Evolutionary conservation across 2,329 filamentous ascomycete species (phyloP), one percentile per base, ranked within the genome.

Genomic region (Ascochyta rabiei): DNA sequence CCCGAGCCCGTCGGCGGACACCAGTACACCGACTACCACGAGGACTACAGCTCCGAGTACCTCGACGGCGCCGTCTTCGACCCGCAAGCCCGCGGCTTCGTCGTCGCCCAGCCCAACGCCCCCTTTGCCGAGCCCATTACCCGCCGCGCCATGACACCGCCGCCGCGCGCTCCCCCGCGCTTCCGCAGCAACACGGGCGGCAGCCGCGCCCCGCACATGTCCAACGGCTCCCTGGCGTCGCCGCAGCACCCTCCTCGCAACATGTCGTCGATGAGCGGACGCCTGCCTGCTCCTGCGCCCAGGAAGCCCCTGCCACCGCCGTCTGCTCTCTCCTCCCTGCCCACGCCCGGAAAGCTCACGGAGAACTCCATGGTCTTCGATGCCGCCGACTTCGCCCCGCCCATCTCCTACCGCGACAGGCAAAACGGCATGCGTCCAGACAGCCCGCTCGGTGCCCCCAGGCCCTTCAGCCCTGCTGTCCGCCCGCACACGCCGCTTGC

Each of bases 91-190:
- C 82, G 87, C 51, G 75, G 77, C 18, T 93, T 92, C 67, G 85
- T 92, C 53, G 76, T 79, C 19, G 72, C 76, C 10, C 72, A 71
- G 37, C 71, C 73, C 18, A 65, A 68, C 40, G 77, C 78, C 52
- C 86, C 93, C 2, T 97, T 89, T 65, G 90, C 93, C 10, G 86
- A 97, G 75, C 91, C 91, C 10, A 84, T 96, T 15, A 88, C 86
- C 60, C 90, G 93, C 66, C 90, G 93, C 68, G 93, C 93, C 47
- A 97, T 98, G 93, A 98, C 93, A 18, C 93, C 93, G 47, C 93
- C 93, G 16, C 93, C 93, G 62, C 82, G 83, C 50, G 86, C 83
- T 55, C 84, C 86, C 45, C 83, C 85, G 13, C 81, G 84, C 53
- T 84, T 76, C 70, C 70, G 71, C 41, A 74, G 70, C 57, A 77